Conservation (phyloP, 129 eudicot species). For the Kitagawia praeruptora region DNA sequence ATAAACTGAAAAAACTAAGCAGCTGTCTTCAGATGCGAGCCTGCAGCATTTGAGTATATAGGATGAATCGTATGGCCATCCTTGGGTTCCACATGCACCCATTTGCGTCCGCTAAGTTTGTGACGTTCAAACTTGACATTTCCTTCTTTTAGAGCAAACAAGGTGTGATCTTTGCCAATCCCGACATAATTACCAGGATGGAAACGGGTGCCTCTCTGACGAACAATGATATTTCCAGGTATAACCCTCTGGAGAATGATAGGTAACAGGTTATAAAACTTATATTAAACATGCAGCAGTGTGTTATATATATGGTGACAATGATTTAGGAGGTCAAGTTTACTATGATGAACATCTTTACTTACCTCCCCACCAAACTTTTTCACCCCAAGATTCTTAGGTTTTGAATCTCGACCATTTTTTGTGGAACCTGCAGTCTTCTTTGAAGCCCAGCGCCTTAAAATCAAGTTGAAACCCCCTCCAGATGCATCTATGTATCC, state of each 20-base stretch:
- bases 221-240: constrained; percentile 88
- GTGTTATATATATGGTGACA: background rate
- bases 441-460: constrained; percentile 95
- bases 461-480: constrained; percentile 65
- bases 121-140: constrained; percentile 73
- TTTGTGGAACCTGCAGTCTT: constrained; percentile 93
- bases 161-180: constrained; percentile 85
- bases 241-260: constrained; percentile 61
- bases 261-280: background rate
- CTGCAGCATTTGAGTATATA: constrained; percentile 28
- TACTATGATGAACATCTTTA: background rate
- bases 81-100: constrained; percentile 94
- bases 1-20: constrained; percentile 16
- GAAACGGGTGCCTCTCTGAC: constrained; percentile 90
- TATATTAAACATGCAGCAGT: background rate
- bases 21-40: constrained; percentile 29
- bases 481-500: constrained; percentile 52
- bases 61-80: constrained; percentile 78
- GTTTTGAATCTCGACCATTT: constrained; percentile 89
- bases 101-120: constrained; percentile 78
- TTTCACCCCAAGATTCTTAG: constrained; percentile 85
- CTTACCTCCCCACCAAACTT: constrained; percentile 98
- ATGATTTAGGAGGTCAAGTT: background rate
- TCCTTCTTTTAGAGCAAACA: constrained; percentile 86
- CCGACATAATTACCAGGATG: constrained; percentile 97